Percentiles rank a stretch among this genome's conserved stretches.
These are phyloP conservation scores for Hypoxylon sp. DNA, from an alignment of 2,329 filamentous ascomycete species.

Conservation along the genomic window DNA sequence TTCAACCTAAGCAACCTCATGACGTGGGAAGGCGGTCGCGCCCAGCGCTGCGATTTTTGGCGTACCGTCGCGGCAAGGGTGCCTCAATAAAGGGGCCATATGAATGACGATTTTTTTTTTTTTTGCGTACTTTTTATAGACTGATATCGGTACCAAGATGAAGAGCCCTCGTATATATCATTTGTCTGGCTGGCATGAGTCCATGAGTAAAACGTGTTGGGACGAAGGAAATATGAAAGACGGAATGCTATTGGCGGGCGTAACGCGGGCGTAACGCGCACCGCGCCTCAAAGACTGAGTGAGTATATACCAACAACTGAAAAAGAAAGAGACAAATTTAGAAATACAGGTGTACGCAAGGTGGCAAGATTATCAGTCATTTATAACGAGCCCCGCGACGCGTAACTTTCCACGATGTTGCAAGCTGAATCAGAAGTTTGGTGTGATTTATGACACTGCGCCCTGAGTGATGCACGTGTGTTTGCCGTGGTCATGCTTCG, in stretches of 20 bases:
- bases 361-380: conserved; percentile 13
- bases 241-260: conserved; percentile 20
- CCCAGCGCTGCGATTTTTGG: conserved; percentile 42
- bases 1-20: conserved; percentile 36
- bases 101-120: too few relatives aligned
- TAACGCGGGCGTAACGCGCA: too few relatives aligned
- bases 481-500: conserved; percentile 15
- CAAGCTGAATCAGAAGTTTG: not conserved
- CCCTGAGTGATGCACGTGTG: conserved; percentile 18
- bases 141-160: not conserved
- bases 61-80: conserved; percentile 36
- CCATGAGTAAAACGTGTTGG: not conserved
- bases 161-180: not conserved
- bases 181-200: not conserved
- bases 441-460: conserved; percentile 15
- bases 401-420: not conserved
- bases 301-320: not conserved
- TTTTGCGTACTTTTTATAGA: not conserved
- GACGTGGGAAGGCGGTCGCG: conserved; percentile 42
- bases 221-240: not conserved
- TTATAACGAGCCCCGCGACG: not conserved
- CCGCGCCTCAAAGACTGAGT: too few relatives aligned
- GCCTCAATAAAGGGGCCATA: conserved; percentile 27
- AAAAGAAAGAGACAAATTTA: not conserved
- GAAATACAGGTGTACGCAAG: not conserved